Conservation (phyloP, 176 grass and related monocot species). For the Avena sativa region DNA sequence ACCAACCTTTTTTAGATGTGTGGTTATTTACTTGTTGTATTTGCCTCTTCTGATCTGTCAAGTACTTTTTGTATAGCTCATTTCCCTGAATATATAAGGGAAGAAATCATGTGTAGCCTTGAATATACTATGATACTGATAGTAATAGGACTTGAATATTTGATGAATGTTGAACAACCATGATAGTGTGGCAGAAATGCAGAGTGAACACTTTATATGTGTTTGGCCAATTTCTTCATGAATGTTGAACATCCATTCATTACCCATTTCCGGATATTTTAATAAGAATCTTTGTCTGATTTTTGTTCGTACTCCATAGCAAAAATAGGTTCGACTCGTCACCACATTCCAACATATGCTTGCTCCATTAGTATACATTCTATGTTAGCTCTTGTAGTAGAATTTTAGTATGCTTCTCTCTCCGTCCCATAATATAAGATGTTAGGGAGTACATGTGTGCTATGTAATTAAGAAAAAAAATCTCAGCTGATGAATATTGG, state of each 20-base stretch:
- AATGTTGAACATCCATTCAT: background rate
- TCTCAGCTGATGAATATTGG: background rate
- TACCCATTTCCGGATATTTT: background rate
- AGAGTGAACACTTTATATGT: background rate
- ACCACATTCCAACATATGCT: background rate
- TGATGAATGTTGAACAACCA: no score
- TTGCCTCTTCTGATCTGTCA: background rate
- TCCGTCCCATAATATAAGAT: no score
- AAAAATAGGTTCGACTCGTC: background rate
- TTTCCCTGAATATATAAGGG: background rate
- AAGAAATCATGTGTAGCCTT: background rate
- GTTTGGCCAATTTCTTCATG: background rate
- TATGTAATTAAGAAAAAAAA: background rate
- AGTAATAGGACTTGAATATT: conserved; percentile 1
- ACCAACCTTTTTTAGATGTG: background rate
- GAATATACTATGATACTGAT: background rate
- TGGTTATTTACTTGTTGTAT: background rate
- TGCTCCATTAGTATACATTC: background rate
- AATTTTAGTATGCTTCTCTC: background rate
- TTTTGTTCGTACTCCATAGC: background rate
- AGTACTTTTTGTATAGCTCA: background rate
- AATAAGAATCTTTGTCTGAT: background rate
- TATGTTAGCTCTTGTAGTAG: background rate
- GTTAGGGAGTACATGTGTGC: background rate
- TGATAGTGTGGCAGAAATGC: background rate